Evolutionary conservation across 2,329 filamentous ascomycete genomes (phyloP), one percentile per base, ranked within the genome.

Genomic region (Ascosphaera apis): DNA sequence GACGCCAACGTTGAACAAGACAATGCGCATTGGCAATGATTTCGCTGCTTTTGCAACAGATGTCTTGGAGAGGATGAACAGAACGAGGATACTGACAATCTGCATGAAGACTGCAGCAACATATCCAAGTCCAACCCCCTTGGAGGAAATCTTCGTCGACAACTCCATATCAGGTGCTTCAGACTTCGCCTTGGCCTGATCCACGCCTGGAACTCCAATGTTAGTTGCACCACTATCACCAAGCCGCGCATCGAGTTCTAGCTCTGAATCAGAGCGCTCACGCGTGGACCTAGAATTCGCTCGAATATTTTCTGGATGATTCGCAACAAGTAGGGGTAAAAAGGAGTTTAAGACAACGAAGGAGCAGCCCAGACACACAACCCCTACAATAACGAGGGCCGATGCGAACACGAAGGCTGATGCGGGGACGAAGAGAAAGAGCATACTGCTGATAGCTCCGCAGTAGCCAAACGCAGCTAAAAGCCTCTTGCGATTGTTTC

Each of bases 291-390:
- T 40, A 27, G 42, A 28, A 21, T 45, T 40, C n/a, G 42, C 37
- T 12, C 48, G 49, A 37, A 54, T 53, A 9, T 65, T 50, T 0
- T 57, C 58, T 1, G 77, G 72, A 51, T 92, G 81, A 47, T 88
- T 73, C 32, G 83, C 68, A 38, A 92, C 84, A 2, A 93, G 65
- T 2, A 93, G 63, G 0, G 84, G 84, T 17, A 93, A 63, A 46
- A 91, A 93, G 0, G 83, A 91, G 55, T 93, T 93, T 17, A 93
- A 61, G 3, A 93, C 65, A 2, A 93, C 84, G 49, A 91, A 92
- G 0, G 81, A 91, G 3, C 82, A 81, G 4, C 84, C 84, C 43
- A 91, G 83, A 31, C 79, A 83, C 1, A 79, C 84, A 48, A 92
- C 91, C 13, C 82, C 79, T 31, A 92, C 61, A 40, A 92, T 77